A percentile compares a stretch with the other conserved stretches of the same genome.
Evolutionary conservation across 805 yeast genomes (phyloP).

Genomic region (Wickerhamomyces ciferrii): DNA sequence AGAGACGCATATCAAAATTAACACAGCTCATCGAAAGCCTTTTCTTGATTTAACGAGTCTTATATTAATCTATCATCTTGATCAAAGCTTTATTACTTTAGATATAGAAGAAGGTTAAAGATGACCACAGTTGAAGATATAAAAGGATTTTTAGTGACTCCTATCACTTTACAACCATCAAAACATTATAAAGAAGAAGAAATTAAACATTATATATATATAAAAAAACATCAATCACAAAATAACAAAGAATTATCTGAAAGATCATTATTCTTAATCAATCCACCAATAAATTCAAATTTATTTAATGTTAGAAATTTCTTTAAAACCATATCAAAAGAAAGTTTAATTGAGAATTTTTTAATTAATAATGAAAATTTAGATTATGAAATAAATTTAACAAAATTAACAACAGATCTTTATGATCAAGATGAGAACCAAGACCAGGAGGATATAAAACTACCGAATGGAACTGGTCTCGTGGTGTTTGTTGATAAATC

Average conservation of each 20-base stretch:
- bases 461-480: constrained; percentile 73
- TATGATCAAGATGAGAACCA: constrained; percentile 25
- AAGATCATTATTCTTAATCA: constrained; percentile 67
- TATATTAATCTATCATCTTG: too few relatives aligned
- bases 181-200: constrained; percentile 13
- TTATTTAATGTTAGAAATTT: constrained; percentile 47
- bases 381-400: constrained; percentile 44
- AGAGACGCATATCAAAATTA: background rate
- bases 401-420: constrained; percentile 54
- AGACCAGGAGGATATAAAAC: constrained; percentile 29
- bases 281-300: constrained; percentile 64
- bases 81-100: too few relatives aligned
- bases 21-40: too few relatives aligned
- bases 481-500: constrained; percentile 71
- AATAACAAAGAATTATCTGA: constrained; percentile 37
- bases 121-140: constrained; percentile 31
- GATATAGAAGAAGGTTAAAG: too few relatives aligned
- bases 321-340: constrained; percentile 55
- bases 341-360: constrained; percentile 54
- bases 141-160: constrained; percentile 52
- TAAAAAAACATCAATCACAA: constrained; percentile 57
- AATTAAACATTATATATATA: constrained; percentile 51
- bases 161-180: constrained; percentile 35
- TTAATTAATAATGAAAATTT: constrained; percentile 37
- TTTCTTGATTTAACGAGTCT: too few relatives aligned